Evolutionary conservation across 2,329 filamentous ascomycete genomes (phyloP), one percentile per base, ranked within the genome.

Genomic region (Claviceps africana): DNA sequence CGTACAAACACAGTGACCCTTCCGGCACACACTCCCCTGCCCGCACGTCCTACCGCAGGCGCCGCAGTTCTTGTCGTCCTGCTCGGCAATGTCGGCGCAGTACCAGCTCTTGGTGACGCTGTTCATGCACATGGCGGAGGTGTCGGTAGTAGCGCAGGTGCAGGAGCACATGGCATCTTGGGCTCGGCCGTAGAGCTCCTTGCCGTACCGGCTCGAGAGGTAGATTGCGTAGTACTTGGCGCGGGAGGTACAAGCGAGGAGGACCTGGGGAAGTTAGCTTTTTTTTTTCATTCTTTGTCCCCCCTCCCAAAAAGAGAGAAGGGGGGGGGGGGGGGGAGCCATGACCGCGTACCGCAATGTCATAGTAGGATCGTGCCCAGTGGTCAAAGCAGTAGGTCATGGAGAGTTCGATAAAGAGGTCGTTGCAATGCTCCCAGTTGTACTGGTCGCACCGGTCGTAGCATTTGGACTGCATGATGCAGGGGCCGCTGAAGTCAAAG

Each of bases 91-190:
- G 25, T 50, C 42, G 19, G 42, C 30, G 42, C 48, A 50, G 48
- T 37, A 45, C 15, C 39, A 37, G 13, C n/a, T 6, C 30, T 33
- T 37, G 15, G 35, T 5, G 33, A 15, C 13, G 35, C 2, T 3
- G 5, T 37, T 15, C 1, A 6, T 2, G 7, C 48, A 50, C 25
- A 21, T 45, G 30, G 42, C 30, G 19, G 39, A 31, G 3, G 42
- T 50, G 19, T 30, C 19, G 25, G 42, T 50, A 5, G 33, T 35
- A 40, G 11, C 19, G 40, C 48, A 50, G 48, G 30, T 25, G 30
- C 48, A 50, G 40, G 15, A 8, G 9, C 48, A 50, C 48, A 50
- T 50, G 48, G 15, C 21, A 13, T 50, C 45, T 19, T 50, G 48
- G 31, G 48, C 40, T 8, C 8, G 19, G 40, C 22, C 33, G 30